Evolutionary conservation across 164 flowering plant genomes (phyloP).

Genomic region (Saururus chinensis): DNA sequence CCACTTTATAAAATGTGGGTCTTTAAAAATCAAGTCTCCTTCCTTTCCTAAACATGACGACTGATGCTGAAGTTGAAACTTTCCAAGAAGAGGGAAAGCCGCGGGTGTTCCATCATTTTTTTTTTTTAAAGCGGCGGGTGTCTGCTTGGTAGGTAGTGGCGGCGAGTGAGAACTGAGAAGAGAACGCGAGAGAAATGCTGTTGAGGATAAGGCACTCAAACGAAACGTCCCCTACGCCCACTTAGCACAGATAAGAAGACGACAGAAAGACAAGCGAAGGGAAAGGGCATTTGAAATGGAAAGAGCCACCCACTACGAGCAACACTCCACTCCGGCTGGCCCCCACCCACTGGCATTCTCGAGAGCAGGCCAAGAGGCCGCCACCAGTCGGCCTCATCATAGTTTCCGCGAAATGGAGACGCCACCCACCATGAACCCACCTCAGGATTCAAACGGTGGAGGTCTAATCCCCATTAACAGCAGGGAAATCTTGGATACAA

Average conservation of each 20-base stretch:
- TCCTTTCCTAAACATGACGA: too few relatives aligned
- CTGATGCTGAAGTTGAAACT: too few relatives aligned
- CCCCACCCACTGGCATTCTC: neutral
- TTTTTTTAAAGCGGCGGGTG: too few relatives aligned
- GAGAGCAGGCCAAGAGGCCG: neutral
- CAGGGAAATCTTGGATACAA: neutral
- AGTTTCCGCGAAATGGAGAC: constrained; percentile 2
- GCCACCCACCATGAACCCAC: constrained; percentile 1
- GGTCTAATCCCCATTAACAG: neutral
- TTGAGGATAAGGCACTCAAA: neutral
- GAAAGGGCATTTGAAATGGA: neutral
- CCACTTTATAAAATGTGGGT: too few relatives aligned
- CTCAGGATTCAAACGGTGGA: neutral
- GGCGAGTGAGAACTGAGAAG: too few relatives aligned
- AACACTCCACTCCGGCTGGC: neutral
- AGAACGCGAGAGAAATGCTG: too few relatives aligned
- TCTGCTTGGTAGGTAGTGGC: too few relatives aligned
- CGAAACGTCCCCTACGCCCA: neutral
- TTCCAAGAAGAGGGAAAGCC: too few relatives aligned
- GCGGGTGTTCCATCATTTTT: too few relatives aligned
- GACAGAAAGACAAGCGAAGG: neutral
- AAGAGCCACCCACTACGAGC: neutral
- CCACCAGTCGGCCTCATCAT: constrained; percentile 2
- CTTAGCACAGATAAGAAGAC: neutral
- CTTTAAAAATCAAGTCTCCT: too few relatives aligned